Evolutionary conservation across 78 protist species (phyloP).

Genomic region (Monosiga brevicollis): DNA sequence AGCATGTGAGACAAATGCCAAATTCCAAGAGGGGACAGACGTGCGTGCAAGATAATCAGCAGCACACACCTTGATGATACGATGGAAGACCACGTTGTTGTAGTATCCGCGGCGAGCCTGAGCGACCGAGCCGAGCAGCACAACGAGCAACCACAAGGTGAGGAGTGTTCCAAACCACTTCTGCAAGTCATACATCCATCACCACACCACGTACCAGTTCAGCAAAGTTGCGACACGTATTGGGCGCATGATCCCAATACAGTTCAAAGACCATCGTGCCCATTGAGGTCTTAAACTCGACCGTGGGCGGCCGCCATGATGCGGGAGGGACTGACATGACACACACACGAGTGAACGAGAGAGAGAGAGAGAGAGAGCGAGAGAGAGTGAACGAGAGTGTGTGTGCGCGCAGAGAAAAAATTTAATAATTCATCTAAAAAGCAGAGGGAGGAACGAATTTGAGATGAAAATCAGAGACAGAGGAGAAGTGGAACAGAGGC

Average conservation of each 20-base stretch:
- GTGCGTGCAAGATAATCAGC: neutral
- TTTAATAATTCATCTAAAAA: too few species aligned
- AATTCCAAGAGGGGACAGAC: neutral
- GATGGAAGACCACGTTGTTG: constrained; percentile 53
- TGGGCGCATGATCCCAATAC: constrained; percentile 72
- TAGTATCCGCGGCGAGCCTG: constrained; percentile 54
- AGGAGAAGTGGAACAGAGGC: too few species aligned
- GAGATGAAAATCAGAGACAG: too few species aligned
- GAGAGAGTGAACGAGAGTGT: too few species aligned
- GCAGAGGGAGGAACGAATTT: too few species aligned
- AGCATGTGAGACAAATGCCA: neutral
- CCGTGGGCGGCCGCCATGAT: neutral
- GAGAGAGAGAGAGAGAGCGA: too few species aligned
- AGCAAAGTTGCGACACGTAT: constrained; percentile 64
- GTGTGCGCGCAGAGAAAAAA: too few species aligned
- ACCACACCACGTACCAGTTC: constrained; percentile 26
- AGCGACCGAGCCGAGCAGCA: neutral
- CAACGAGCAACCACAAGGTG: neutral
- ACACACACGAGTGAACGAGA: too few species aligned
- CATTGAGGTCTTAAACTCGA: neutral
- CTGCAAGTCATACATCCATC: neutral
- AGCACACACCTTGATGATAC: constrained; percentile 33
- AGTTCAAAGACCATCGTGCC: constrained; percentile 61
- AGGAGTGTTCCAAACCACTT: too few species aligned
- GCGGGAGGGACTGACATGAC: neutral